Evolutionary conservation across 805 yeast species (phyloP).

Genomic region (Pichia cephalocereana): DNA sequence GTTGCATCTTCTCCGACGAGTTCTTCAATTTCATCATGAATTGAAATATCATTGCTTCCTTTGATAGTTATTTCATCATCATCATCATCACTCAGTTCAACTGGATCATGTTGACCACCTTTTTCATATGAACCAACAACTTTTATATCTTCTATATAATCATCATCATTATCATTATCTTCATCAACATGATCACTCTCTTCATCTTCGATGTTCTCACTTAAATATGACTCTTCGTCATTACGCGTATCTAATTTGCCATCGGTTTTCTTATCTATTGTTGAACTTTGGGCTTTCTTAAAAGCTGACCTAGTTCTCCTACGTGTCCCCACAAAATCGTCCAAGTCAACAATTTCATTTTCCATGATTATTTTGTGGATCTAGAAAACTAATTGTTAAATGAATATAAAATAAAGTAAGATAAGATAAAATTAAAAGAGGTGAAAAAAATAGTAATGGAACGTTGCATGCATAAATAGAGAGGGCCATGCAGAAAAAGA

Average conservation of each 20-base stretch:
- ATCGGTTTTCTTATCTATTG: neutral
- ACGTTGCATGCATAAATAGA: no score
- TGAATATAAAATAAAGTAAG: no score
- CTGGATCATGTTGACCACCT: conserved; percentile 35
- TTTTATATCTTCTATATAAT: conserved; percentile 33
- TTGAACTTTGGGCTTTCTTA: neutral
- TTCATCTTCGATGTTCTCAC: conserved; percentile 7
- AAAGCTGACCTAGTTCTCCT: neutral
- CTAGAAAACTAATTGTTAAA: no score
- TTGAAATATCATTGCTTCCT: neutral
- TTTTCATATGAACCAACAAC: conserved; percentile 17
- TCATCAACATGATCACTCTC: conserved; percentile 8
- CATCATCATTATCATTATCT: conserved; percentile 25
- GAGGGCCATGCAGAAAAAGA: no score
- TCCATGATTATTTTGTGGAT: no score
- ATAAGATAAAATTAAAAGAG: no score
- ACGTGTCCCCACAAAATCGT: neutral
- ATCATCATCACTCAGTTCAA: conserved; percentile 18
- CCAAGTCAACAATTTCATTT: no score
- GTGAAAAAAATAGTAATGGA: no score
- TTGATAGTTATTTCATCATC: conserved; percentile 1
- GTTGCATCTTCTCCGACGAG: neutral
- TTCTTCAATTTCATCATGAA: neutral
- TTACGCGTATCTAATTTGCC: neutral
- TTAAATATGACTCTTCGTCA: neutral